phyloP scores from a whole-genome alignment of 176 grass and related monocot species.

The Paspalum vaginatum region DNA sequence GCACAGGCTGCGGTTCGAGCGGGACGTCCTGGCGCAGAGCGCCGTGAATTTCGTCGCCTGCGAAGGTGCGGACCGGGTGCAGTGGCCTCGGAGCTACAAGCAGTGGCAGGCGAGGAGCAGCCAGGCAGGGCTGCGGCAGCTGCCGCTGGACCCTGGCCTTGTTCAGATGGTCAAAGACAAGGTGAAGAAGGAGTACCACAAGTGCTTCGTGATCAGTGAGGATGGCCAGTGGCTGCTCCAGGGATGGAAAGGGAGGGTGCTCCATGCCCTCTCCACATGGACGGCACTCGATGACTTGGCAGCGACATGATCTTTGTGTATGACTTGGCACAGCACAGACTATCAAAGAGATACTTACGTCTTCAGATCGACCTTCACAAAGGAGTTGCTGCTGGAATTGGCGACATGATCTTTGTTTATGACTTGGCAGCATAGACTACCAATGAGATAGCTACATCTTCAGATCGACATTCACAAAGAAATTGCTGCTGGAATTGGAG shows the following conservation, averaged over 20 bases:
- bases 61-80: slow-evolving; percentile 40
- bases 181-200: slow-evolving; percentile 39
- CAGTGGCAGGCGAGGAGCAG: slow-evolving; percentile 41
- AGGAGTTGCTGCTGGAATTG: neutral
- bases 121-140: slow-evolving; percentile 37
- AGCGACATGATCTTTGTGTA: too few species aligned
- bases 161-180: slow-evolving; percentile 23
- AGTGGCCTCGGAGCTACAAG: slow-evolving; percentile 44
- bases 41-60: slow-evolving; percentile 54
- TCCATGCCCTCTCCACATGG: slow-evolving; percentile 49
- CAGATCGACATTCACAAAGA: too few species aligned
- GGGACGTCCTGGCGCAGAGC: neutral
- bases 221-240: slow-evolving; percentile 45
- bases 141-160: neutral
- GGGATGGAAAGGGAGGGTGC: slow-evolving; percentile 48
- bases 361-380: too few species aligned
- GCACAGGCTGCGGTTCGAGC: slow-evolving; percentile 36
- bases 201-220: slow-evolving; percentile 34
- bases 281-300: slow-evolving; percentile 17
- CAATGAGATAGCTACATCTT: too few species aligned
- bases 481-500: too few species aligned
- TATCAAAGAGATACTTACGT: too few species aligned
- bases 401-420: too few species aligned
- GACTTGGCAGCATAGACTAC: neutral
- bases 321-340: neutral